A percentile compares a stretch with the other conserved stretches of the same genome.
phyloP scores from a whole-genome alignment of 164 flowering plant species.

The Kingdonia uniflora region DNA sequence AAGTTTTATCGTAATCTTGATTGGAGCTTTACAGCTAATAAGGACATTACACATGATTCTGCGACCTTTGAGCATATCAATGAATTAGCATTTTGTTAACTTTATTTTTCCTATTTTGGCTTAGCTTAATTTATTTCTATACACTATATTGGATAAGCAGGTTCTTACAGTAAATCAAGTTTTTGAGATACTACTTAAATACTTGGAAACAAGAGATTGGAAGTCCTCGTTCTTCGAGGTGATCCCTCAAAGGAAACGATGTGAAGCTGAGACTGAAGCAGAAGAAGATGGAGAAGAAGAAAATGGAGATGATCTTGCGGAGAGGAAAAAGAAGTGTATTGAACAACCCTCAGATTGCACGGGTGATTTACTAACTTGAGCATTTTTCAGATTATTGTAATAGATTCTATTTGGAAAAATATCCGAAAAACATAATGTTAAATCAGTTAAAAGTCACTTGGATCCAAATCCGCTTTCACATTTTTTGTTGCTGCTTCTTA shows the following conservation, averaged over 20 bases:
- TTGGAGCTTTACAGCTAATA: too few relatives aligned
- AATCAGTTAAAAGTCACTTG: too few relatives aligned
- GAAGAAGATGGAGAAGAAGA: slow-evolving; percentile 24
- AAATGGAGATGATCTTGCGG: slow-evolving; percentile 12
- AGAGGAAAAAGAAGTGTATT: slow-evolving; percentile 25
- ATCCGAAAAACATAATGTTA: too few relatives aligned
- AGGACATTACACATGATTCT: too few relatives aligned
- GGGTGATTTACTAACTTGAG: slow-evolving; percentile 7
- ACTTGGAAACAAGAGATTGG: slow-evolving; percentile 85
- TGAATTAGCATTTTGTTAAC: too few relatives aligned
- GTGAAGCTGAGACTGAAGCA: slow-evolving; percentile 41
- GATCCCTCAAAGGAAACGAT: slow-evolving; percentile 82
- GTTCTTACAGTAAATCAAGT: slow-evolving; percentile 97
- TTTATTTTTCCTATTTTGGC: too few relatives aligned
- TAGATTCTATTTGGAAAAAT: neutral
- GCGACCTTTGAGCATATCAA: too few relatives aligned
- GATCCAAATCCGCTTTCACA: too few relatives aligned
- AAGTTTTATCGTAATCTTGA: too few relatives aligned
- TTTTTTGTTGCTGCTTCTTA: too few relatives aligned
- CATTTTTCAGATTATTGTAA: neutral
- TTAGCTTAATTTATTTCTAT: neutral
- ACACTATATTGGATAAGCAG: slow-evolving; percentile 23
- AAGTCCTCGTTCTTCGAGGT: slow-evolving; percentile 78
- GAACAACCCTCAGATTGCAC: slow-evolving; percentile 13
- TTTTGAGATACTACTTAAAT: slow-evolving; percentile 79